Conservation (phyloP, 257 asterid genomes). For the Rhazya stricta region DNA sequence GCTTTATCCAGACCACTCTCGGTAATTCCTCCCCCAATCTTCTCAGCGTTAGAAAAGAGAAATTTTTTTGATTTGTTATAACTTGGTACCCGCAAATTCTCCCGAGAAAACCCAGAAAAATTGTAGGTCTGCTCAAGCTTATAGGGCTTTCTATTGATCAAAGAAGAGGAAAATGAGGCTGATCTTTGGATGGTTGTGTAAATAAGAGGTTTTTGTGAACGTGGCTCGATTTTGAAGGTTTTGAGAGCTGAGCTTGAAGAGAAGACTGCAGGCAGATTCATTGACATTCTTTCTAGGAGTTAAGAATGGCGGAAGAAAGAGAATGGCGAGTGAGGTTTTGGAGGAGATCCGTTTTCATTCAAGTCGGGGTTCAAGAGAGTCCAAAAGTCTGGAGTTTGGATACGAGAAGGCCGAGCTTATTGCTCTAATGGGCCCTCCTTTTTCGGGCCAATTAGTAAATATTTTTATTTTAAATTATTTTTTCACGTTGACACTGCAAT, state of each 20-base stretch:
- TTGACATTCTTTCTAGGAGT: neutral
- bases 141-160: constrained; percentile 22
- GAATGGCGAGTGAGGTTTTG: neutral
- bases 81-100: constrained; percentile 23
- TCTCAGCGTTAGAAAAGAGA: constrained; percentile 37
- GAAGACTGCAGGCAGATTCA: neutral
- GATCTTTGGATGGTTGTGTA: neutral
- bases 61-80: constrained; percentile 20
- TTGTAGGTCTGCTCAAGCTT: constrained; percentile 25
- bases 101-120: constrained; percentile 25
- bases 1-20: constrained; percentile 22
- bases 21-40: constrained; percentile 23
- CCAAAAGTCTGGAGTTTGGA: neutral
- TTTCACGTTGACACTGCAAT: constrained; percentile 66
- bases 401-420: neutral
- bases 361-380: neutral
- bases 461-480: too few species aligned
- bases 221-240: constrained; percentile 17
- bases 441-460: too few species aligned
- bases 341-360: neutral
- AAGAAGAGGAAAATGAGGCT: constrained; percentile 17
- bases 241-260: constrained; percentile 12
- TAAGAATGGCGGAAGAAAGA: neutral
- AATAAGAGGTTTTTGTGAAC: constrained; percentile 16
- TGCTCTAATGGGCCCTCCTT: too few species aligned